Evolutionary conservation across 805 yeast genomes (phyloP).

Genomic region (Starmerella gropengiesseri): DNA sequence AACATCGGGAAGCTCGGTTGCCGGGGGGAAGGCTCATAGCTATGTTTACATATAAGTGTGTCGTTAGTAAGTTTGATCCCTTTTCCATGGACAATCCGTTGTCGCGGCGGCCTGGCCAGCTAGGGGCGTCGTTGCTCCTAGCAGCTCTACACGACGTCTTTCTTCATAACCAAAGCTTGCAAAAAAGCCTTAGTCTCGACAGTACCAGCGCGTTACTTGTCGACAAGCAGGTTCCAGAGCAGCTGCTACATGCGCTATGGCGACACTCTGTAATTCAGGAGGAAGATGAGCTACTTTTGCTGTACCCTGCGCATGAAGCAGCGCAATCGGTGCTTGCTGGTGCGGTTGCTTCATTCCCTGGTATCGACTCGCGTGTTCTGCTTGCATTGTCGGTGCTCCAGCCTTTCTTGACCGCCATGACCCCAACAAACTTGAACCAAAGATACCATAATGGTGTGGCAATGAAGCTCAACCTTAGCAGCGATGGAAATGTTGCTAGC

Average conservation of each 20-base stretch:
- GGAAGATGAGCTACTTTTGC: conserved; percentile 33
- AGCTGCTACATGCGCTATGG: conserved; percentile 30
- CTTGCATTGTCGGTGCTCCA: conserved; percentile 30
- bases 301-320: conserved; percentile 28
- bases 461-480: conserved; percentile 27
- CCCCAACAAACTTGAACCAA: conserved; percentile 30
- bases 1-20: no score
- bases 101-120: conserved; percentile 25
- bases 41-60: not conserved
- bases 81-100: conserved; percentile 28
- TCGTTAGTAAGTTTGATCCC: conserved; percentile 1
- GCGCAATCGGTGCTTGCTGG: conserved; percentile 28
- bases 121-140: conserved; percentile 29
- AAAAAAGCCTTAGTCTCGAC: conserved; percentile 26
- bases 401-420: conserved; percentile 32
- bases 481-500: conserved; percentile 28
- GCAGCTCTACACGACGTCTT: conserved; percentile 30
- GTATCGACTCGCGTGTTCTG: conserved; percentile 28
- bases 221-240: conserved; percentile 28
- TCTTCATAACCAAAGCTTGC: conserved; percentile 18
- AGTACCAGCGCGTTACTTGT: conserved; percentile 27
- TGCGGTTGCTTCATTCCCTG: conserved; percentile 30
- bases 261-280: conserved; percentile 33
- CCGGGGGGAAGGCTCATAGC: not conserved
- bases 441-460: conserved; percentile 30